Evolutionary conservation across 208 protist species (phyloP).

Genomic region (Crithidia mellificae): DNA sequence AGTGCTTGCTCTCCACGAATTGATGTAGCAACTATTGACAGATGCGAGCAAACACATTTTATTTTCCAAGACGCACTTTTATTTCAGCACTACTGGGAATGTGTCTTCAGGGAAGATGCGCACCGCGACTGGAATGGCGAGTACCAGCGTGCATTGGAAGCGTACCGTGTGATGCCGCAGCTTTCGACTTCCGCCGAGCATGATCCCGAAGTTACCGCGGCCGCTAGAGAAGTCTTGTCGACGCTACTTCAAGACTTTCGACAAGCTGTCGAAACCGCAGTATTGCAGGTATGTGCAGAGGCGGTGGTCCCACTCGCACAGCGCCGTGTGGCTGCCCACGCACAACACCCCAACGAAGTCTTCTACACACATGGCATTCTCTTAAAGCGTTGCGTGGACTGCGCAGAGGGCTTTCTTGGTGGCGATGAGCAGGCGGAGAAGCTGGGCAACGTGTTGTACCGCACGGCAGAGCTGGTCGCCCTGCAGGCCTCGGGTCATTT

Average conservation of each 20-base stretch:
- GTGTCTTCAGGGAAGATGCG: not conserved
- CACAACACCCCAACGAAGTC: conserved; percentile 19
- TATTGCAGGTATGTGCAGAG: conserved; percentile 44
- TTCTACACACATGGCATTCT: conserved; percentile 56
- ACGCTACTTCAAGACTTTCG: conserved; percentile 41
- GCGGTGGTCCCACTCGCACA: conserved; percentile 32
- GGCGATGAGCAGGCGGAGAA: conserved; percentile 50
- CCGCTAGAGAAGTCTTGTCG: conserved; percentile 5
- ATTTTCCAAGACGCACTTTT: conserved; percentile 31
- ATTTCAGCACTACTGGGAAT: conserved; percentile 52
- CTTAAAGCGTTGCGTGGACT: conserved; percentile 57
- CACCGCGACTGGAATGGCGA: conserved; percentile 49
- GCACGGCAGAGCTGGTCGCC: conserved; percentile 41
- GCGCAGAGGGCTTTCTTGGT: conserved; percentile 38
- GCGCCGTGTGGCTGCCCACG: conserved; percentile 29
- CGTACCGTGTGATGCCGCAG: conserved; percentile 7
- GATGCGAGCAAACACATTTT: conserved; percentile 8
- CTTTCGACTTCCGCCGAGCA: not conserved
- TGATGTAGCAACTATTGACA: not conserved
- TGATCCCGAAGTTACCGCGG: not conserved
- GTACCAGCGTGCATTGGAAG: conserved; percentile 50
- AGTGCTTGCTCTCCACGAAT: not conserved
- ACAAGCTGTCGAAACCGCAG: conserved; percentile 30
- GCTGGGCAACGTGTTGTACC: conserved; percentile 23
- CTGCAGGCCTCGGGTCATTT: conserved; percentile 46